A percentile compares a stretch with the other conserved stretches of the same genome.
These are phyloP conservation scores for Botryosphaeria dothidea DNA, from an alignment of 2,329 filamentous ascomycete species.

Conservation along the genomic window DNA sequence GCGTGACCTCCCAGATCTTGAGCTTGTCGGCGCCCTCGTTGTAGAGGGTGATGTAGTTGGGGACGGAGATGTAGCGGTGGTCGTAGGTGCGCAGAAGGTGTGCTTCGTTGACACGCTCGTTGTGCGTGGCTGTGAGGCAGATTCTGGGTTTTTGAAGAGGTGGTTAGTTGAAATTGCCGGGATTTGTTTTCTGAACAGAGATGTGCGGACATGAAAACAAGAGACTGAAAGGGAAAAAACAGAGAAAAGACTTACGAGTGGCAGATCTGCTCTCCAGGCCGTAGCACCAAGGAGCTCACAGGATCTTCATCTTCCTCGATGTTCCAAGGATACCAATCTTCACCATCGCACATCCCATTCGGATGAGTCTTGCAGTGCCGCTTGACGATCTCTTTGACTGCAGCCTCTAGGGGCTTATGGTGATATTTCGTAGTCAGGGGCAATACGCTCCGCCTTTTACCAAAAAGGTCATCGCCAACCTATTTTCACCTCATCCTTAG, in stretches of 20 bases:
- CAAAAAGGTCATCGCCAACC: constrained; percentile 52
- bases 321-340: constrained; percentile 48
- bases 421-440: constrained; percentile 52
- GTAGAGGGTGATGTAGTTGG: constrained; percentile 49
- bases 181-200: no score
- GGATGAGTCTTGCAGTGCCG: constrained; percentile 46
- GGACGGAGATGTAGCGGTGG: constrained; percentile 45
- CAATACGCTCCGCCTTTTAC: constrained; percentile 43
- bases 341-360: constrained; percentile 39
- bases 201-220: no score
- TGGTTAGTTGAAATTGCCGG: no score
- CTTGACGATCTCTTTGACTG: constrained; percentile 47
- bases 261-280: constrained; percentile 33
- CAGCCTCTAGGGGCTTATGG: constrained; percentile 50
- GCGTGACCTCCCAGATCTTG: constrained; percentile 53
- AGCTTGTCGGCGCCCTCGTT: constrained; percentile 49
- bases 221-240: background rate
- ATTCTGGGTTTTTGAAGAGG: constrained; percentile 31
- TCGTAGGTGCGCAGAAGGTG: constrained; percentile 52
- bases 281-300: constrained; percentile 15
- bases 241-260: constrained; percentile 33
- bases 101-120: constrained; percentile 48
- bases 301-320: constrained; percentile 25
- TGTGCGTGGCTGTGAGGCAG: constrained; percentile 52
- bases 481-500: background rate